Percentiles rank a stretch among this genome's conserved stretches.
Evolutionary conservation across 441 rosid genomes (phyloP).

Genomic region (Cnidoscolus chayamansa): DNA sequence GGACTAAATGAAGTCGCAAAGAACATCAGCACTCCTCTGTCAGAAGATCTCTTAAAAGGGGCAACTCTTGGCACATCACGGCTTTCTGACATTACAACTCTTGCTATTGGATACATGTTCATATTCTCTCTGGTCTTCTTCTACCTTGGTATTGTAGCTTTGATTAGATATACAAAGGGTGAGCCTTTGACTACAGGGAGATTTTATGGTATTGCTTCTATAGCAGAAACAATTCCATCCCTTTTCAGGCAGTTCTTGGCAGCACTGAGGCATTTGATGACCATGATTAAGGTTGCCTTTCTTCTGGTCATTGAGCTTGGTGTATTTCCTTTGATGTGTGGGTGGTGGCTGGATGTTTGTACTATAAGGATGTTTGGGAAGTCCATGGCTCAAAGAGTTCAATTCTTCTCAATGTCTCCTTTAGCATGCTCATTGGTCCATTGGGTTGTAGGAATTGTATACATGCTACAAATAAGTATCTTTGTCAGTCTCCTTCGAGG

Average conservation of each 20-base stretch:
- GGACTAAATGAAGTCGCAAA: constrained; percentile 52
- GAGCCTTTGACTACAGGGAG: constrained; percentile 87
- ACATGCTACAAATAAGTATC: constrained; percentile 98
- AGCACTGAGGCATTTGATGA: constrained; percentile 98
- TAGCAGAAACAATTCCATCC: constrained; percentile 87
- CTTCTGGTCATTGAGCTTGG: constrained; percentile 97
- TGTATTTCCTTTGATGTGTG: constrained; percentile 98
- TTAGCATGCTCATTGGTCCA: constrained; percentile 95
- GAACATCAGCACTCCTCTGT: constrained; percentile 47
- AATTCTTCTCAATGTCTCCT: constrained; percentile 80
- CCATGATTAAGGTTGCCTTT: constrained; percentile 98
- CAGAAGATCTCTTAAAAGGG: constrained; percentile 60
- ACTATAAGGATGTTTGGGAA: constrained; percentile 94
- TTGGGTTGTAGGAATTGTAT: constrained; percentile 96
- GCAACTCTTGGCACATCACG: constrained; percentile 62
- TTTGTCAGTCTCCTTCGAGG: constrained; percentile 98
- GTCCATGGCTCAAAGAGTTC: constrained; percentile 85
- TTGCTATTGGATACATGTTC: constrained; percentile 86
- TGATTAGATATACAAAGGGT: constrained; percentile 91
- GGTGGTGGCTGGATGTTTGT: constrained; percentile 99
- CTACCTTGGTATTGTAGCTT: constrained; percentile 75
- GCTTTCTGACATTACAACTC: constrained; percentile 92
- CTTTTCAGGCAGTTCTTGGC: constrained; percentile 87
- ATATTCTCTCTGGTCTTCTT: constrained; percentile 66
- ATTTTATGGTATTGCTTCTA: constrained; percentile 77